Conservation (phyloP, 23 red algal genomes). For the Cyanidiococcus yangmingshanensis region DNA sequence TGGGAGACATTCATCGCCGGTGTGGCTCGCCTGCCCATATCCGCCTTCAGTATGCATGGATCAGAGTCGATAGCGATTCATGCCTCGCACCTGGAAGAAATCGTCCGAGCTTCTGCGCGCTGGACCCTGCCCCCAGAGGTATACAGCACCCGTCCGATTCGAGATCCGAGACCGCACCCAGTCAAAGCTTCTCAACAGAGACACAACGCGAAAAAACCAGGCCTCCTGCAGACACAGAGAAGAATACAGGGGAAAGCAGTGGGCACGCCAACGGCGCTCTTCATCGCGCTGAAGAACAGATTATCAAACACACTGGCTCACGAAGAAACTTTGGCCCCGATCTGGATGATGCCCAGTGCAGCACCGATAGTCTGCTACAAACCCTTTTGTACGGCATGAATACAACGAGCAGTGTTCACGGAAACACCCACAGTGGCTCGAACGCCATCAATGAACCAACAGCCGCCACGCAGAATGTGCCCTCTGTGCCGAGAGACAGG, state of each 20-base stretch:
- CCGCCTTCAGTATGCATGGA: conserved; percentile 15
- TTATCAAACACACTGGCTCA: not conserved
- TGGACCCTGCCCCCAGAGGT: not conserved
- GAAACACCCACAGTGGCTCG: no score
- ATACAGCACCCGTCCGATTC: no score
- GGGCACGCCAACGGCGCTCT: not conserved
- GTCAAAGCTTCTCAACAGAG: not conserved
- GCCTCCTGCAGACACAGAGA: not conserved
- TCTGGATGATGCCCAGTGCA: not conserved
- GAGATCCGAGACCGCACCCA: not conserved
- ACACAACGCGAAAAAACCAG: not conserved
- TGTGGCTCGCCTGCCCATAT: not conserved
- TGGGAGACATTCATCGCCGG: not conserved
- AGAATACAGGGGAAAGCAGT: not conserved
- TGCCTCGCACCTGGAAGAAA: not conserved
- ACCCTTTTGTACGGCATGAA: not conserved
- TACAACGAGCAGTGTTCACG: no score
- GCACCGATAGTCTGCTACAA: not conserved
- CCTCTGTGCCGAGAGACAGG: no score
- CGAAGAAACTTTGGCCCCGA: no score
- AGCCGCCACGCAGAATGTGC: no score
- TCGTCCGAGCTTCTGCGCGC: not conserved
- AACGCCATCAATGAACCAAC: no score
- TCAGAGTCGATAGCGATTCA: not conserved
- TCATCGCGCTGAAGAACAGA: not conserved